These are phyloP conservation scores for Aegilops sharonensis DNA, from an alignment of 176 grass and related monocot species.

Conservation along the genomic window DNA sequence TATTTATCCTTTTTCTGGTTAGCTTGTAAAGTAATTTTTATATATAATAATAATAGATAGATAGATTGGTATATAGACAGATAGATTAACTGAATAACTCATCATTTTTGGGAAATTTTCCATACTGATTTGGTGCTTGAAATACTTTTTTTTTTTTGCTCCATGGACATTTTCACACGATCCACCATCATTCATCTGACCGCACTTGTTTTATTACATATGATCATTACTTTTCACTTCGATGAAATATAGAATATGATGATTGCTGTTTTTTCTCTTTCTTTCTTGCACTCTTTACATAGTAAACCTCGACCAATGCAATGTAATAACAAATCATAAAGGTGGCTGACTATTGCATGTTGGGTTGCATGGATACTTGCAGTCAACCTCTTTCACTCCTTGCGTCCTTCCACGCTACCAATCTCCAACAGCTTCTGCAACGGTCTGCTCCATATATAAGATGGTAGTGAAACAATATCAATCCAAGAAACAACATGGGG, in stretches of 20 bases:
- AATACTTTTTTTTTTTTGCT: background rate
- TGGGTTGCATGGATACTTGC: background rate
- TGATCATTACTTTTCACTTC: background rate
- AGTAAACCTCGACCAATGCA: background rate
- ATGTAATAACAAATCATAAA: background rate
- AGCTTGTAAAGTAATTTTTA: too few species aligned
- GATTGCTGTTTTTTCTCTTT: background rate
- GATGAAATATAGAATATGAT: background rate
- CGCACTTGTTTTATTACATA: background rate
- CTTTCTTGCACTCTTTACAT: background rate
- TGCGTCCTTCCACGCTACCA: background rate
- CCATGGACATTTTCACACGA: background rate
- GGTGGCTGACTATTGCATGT: background rate
- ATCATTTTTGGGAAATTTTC: background rate
- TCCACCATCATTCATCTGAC: background rate
- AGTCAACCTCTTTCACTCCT: background rate
- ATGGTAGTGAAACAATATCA: background rate
- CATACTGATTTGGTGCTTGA: background rate
- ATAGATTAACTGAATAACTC: background rate
- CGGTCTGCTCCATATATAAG: background rate
- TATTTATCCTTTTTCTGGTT: too few species aligned
- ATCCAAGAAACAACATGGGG: background rate
- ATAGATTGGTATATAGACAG: too few species aligned
- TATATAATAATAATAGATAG: too few species aligned
- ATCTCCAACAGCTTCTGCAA: background rate